Evolutionary conservation across 2,329 filamentous ascomycete genomes (phyloP).

Genomic region (Colletotrichum brevisporum): DNA sequence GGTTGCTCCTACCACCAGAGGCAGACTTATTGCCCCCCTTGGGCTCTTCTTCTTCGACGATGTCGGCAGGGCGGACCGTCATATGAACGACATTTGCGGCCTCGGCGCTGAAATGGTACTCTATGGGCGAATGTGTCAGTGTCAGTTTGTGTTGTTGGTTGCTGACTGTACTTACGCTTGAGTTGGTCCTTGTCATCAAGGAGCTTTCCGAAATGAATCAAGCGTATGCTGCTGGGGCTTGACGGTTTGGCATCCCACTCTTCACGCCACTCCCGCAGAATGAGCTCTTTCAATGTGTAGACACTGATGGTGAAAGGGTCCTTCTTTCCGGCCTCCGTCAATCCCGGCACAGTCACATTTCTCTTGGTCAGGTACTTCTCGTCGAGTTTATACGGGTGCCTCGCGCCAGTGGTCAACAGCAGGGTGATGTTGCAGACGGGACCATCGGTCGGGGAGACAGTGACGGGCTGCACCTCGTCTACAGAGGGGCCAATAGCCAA

Average conservation of each 20-base stretch:
- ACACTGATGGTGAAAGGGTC: conserved; percentile 93
- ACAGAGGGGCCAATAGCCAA: conserved; percentile 62
- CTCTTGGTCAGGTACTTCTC: conserved; percentile 87
- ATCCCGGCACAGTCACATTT: conserved; percentile 81
- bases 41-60: conserved; percentile 84
- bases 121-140: conserved; percentile 54
- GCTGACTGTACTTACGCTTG: conserved; percentile 67
- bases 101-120: conserved; percentile 83
- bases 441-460: conserved; percentile 49
- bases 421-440: conserved; percentile 82
- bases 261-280: conserved; percentile 91
- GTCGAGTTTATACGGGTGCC: conserved; percentile 92
- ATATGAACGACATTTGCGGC: conserved; percentile 95
- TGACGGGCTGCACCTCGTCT: conserved; percentile 56
- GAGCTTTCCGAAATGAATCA: conserved; percentile 93
- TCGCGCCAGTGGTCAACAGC: conserved; percentile 83
- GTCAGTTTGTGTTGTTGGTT: neutral
- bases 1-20: conserved; percentile 57
- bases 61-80: conserved; percentile 89
- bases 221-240: conserved; percentile 88
- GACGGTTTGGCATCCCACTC: conserved; percentile 92
- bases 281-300: conserved; percentile 94
- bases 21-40: conserved; percentile 71
- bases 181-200: conserved; percentile 89
- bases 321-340: conserved; percentile 69